Conservation (phyloP, 2,329 filamentous ascomycete species). For the Trichoderma asperellum region DNA sequence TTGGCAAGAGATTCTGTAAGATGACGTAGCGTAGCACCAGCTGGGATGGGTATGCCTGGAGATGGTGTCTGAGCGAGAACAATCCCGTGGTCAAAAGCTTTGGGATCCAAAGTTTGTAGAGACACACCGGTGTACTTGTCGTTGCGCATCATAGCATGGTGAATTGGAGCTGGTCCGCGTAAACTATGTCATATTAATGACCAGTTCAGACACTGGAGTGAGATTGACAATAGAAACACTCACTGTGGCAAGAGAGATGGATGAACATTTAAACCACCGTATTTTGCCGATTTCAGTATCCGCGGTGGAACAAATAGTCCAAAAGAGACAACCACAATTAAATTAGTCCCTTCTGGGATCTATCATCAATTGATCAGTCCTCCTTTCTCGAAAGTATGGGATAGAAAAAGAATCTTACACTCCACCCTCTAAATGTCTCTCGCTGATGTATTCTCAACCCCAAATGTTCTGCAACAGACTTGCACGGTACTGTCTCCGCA, state of each 20-base stretch:
- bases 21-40: constrained; percentile 48
- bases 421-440: constrained; percentile 83
- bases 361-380: constrained; percentile 38
- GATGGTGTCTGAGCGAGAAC: constrained; percentile 71
- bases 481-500: constrained; percentile 68
- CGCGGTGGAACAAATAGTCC: constrained; percentile 83
- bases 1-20: constrained; percentile 58
- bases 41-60: constrained; percentile 59
- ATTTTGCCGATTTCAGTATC: constrained; percentile 70
- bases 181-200: constrained; percentile 56
- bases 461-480: constrained; percentile 64
- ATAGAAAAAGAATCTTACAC: constrained; percentile 51
- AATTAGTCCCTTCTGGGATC: constrained; percentile 67
- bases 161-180: constrained; percentile 82
- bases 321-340: constrained; percentile 93
- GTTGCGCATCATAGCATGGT: constrained; percentile 74
- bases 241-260: constrained; percentile 88
- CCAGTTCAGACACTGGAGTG: not conserved
- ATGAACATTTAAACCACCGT: constrained; percentile 91
- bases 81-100: constrained; percentile 75
- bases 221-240: constrained; percentile 30
- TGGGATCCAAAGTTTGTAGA: constrained; percentile 81
- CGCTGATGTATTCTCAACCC: constrained; percentile 71
- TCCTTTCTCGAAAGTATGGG: not conserved
- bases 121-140: constrained; percentile 71